These are phyloP conservation scores for Daldinia sp. DNA, from an alignment of 2,329 filamentous ascomycete species.

Conservation along the genomic window DNA sequence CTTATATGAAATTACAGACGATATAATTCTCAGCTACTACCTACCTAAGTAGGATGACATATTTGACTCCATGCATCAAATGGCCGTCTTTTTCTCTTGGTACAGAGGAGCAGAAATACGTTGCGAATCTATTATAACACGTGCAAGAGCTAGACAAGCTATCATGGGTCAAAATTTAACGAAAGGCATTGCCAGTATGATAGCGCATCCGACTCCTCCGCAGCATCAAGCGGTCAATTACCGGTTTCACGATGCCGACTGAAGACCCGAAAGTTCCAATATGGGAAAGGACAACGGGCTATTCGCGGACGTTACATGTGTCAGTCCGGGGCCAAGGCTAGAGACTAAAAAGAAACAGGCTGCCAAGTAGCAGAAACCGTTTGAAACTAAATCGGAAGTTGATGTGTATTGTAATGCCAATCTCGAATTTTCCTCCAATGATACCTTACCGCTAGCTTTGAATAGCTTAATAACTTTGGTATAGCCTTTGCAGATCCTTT, in stretches of 20 bases:
- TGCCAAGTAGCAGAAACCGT: not conserved
- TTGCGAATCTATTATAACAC: not conserved
- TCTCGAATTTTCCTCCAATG: not conserved
- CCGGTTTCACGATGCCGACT: not conserved
- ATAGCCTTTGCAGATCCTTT: not conserved
- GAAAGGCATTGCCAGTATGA: not conserved
- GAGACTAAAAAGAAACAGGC: not conserved
- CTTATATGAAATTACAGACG: not conserved
- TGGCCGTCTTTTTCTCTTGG: not conserved
- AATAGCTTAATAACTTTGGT: not conserved
- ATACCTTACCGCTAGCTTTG: not conserved
- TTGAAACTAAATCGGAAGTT: not conserved
- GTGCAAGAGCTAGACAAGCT: not conserved
- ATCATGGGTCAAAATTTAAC: not conserved
- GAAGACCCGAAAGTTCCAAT: not conserved
- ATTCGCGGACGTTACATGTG: not conserved
- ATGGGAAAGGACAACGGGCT: conserved; percentile 1
- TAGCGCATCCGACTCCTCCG: not conserved
- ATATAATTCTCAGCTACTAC: not conserved
- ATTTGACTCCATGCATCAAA: not conserved
- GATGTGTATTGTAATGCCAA: not conserved
- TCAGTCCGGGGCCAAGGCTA: not conserved
- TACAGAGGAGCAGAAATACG: not conserved
- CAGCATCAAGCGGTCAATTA: not conserved
- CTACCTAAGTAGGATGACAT: not conserved